Evolutionary conservation across 2,329 filamentous ascomycete species (phyloP).

Genomic region (Setomelanomma holmii): DNA sequence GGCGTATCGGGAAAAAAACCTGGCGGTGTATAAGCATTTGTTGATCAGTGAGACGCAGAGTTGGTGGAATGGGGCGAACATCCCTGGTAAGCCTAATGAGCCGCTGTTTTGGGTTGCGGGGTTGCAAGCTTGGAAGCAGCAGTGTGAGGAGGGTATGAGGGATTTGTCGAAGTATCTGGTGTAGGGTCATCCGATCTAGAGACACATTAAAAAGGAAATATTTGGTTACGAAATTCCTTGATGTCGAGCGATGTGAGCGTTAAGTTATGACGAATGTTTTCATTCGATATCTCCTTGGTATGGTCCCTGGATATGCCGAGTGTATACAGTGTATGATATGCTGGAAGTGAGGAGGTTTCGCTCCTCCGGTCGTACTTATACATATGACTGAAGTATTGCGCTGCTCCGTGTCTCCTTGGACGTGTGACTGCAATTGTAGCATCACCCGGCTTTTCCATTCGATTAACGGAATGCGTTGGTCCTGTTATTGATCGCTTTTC

Average conservation of each 20-base stretch:
- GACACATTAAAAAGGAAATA: too few relatives aligned
- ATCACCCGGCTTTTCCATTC: background rate
- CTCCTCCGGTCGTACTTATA: background rate
- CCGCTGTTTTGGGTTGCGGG: background rate
- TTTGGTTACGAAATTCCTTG: too few relatives aligned
- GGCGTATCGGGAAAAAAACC: background rate
- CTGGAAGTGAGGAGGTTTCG: background rate
- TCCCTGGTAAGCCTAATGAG: background rate
- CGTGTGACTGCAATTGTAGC: background rate
- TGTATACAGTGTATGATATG: background rate
- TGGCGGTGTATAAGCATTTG: background rate
- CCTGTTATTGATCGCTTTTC: conserved; percentile 18
- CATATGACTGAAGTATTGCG: background rate
- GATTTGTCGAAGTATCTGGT: background rate
- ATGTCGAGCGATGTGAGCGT: too few relatives aligned
- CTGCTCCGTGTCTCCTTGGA: background rate
- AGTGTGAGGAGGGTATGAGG: background rate
- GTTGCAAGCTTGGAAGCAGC: background rate
- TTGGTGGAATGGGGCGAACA: background rate
- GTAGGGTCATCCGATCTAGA: too few relatives aligned
- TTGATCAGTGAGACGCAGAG: background rate
- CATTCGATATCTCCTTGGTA: too few relatives aligned
- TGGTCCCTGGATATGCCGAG: background rate
- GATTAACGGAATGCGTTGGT: background rate
- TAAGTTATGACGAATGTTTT: too few relatives aligned